These are phyloP conservation scores for Aspergillus sp. DNA, from an alignment of 2,329 filamentous ascomycete genomes.

Conservation along the genomic window DNA sequence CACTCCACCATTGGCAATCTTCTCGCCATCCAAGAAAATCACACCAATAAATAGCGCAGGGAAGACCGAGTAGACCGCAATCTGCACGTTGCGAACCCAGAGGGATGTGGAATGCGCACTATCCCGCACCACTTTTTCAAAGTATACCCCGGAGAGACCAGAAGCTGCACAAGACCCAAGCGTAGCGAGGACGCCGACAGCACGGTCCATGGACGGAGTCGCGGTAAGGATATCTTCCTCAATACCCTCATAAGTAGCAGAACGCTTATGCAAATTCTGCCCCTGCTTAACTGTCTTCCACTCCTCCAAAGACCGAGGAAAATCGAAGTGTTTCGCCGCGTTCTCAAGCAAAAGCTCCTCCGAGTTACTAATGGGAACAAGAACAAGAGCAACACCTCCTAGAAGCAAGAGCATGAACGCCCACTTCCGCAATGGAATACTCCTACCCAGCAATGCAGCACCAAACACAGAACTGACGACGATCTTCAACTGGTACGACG, in stretches of 20 bases:
- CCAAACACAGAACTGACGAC: conserved; percentile 87
- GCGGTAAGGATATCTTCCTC: conserved; percentile 58
- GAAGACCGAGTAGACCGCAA: conserved; percentile 92
- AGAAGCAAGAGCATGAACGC: conserved; percentile 75
- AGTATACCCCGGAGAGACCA: conserved; percentile 71
- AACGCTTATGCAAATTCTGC: conserved; percentile 62
- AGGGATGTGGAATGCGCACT: conserved; percentile 73
- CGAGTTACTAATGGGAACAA: conserved; percentile 65
- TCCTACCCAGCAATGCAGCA: conserved; percentile 70
- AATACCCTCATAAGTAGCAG: conserved; percentile 89
- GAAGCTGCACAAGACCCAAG: conserved; percentile 76
- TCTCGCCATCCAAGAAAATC: conserved; percentile 79
- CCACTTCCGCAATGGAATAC: conserved; percentile 74
- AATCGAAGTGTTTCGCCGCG: conserved; percentile 66
- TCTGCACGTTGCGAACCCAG: conserved; percentile 92
- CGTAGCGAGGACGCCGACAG: conserved; percentile 76
- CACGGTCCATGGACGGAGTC: conserved; percentile 68
- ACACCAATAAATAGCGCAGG: conserved; percentile 85
- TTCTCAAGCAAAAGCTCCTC: conserved; percentile 53
- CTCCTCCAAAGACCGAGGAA: conserved; percentile 77
- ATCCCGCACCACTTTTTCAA: conserved; percentile 84
- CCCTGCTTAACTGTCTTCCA: conserved; percentile 59
- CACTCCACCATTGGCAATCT: conserved; percentile 81
- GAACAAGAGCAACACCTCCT: conserved; percentile 79
- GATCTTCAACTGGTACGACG: conserved; percentile 93